phyloP scores from a whole-genome alignment of 1,284 basidiomycete species.

The Ganoderma sinense region DNA sequence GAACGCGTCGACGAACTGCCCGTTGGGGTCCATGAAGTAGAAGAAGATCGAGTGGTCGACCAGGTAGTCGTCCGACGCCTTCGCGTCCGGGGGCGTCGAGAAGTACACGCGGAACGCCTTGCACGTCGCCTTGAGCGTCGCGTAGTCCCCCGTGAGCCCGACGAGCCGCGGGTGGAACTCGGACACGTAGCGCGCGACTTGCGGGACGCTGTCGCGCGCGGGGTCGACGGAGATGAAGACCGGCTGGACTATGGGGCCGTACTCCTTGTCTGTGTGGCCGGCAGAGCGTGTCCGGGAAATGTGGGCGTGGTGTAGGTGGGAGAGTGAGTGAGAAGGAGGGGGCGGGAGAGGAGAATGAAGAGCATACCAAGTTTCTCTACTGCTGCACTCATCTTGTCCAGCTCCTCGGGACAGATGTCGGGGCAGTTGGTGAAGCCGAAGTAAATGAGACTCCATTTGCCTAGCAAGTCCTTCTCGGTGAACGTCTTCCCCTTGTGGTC shows the following conservation, averaged over 20 bases:
- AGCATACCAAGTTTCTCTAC: constrained; percentile 77
- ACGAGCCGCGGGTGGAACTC: constrained; percentile 95
- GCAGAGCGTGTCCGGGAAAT: constrained; percentile 6
- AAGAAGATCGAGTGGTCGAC: constrained; percentile 98
- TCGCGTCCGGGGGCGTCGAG: constrained; percentile 92
- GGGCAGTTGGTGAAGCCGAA: constrained; percentile 98
- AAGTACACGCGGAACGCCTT: constrained; percentile 99
- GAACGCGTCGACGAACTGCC: constrained; percentile 97
- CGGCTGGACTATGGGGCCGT: constrained; percentile 76
- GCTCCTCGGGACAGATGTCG: constrained; percentile 98
- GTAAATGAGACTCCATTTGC: constrained; percentile 92
- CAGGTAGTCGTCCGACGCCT: constrained; percentile 91
- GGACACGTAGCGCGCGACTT: constrained; percentile 65
- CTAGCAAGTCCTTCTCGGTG: constrained; percentile 85
- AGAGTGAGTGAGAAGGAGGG: neutral
- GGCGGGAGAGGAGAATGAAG: neutral
- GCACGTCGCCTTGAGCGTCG: constrained; percentile 88
- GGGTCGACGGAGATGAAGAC: constrained; percentile 98
- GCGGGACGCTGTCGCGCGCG: constrained; percentile 82
- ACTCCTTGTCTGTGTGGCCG: constrained; percentile 63
- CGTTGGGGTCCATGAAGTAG: constrained; percentile 97
- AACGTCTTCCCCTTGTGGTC: constrained; percentile 77
- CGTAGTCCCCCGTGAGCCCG: constrained; percentile 89
- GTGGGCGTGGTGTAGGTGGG: neutral
- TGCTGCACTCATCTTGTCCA: constrained; percentile 95